phyloP scores from a whole-genome alignment of 768 basidiomycete species.

The Gyrodon lividus region DNA sequence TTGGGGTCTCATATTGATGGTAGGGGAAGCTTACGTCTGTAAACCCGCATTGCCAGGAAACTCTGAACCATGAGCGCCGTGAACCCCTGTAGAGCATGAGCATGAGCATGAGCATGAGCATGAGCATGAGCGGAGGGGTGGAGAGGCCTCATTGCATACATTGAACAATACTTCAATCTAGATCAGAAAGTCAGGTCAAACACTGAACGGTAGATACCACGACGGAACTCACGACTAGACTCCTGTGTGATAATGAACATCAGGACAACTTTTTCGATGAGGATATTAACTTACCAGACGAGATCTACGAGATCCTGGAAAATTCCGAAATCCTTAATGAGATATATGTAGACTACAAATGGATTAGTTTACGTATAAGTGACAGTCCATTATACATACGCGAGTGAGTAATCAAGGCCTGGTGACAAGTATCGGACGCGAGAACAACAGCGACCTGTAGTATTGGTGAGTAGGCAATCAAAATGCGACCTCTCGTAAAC shows the following conservation, averaged over 20 bases:
- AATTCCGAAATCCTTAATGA: constrained; percentile 42
- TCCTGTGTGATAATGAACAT: constrained; percentile 17
- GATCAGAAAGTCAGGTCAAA: constrained; percentile 7
- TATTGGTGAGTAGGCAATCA: not conserved
- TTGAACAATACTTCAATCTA: constrained; percentile 53
- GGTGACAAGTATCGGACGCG: constrained; percentile 51
- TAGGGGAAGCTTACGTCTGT: constrained; percentile 39
- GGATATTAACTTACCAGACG: constrained; percentile 39
- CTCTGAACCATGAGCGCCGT: constrained; percentile 54
- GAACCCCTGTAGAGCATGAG: constrained; percentile 24
- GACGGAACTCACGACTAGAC: constrained; percentile 16
- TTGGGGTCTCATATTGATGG: not conserved
- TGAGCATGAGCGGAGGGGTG: not conserved
- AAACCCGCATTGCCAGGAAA: constrained; percentile 51
- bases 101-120: not conserved
- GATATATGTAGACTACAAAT: constrained; percentile 45
- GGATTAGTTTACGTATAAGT: not conserved
- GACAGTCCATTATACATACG: constrained; percentile 26
- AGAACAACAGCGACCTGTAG: constrained; percentile 50
- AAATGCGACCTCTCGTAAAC: constrained; percentile 7
- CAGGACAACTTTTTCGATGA: not conserved
- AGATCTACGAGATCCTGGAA: constrained; percentile 27
- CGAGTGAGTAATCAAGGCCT: constrained; percentile 51
- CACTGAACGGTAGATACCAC: not conserved
- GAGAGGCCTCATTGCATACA: constrained; percentile 18